Percentiles rank a stretch among this genome's conserved stretches.
Conservation (phyloP, 306 rosid species). For the Acacia acuminata region DNA sequence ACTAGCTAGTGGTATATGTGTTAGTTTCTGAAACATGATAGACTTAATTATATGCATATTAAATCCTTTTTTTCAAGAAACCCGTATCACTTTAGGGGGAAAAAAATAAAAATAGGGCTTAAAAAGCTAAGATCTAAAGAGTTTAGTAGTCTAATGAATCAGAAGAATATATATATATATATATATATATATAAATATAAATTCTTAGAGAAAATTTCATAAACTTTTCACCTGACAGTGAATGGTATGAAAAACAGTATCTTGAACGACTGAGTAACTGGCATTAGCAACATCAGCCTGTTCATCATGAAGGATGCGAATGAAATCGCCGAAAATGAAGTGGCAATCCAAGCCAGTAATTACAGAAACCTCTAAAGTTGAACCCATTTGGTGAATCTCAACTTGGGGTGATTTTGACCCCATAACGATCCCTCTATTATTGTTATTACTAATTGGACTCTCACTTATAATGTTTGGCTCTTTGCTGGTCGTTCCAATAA, state of each 20-base stretch:
- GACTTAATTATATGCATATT: not conserved
- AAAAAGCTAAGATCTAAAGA: not conserved
- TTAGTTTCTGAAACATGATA: not conserved
- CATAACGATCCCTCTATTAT: not conserved
- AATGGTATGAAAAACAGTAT: conserved; percentile 51
- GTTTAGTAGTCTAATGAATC: not conserved
- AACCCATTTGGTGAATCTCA: conserved; percentile 50
- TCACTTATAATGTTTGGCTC: not conserved
- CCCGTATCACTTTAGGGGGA: not conserved
- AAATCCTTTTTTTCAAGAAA: not conserved
- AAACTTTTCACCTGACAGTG: conserved; percentile 46
- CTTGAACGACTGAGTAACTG: conserved; percentile 43
- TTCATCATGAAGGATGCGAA: conserved; percentile 56
- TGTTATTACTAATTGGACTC: not conserved
- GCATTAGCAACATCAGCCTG: conserved; percentile 59
- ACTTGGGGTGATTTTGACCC: conserved; percentile 39
- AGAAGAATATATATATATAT: not conserved
- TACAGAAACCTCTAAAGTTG: conserved; percentile 44
- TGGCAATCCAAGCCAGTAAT: conserved; percentile 54
- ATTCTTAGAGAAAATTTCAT: not conserved
- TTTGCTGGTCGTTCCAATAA: conserved; percentile 21
- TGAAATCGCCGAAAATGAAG: conserved; percentile 42
- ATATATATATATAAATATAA: too few relatives aligned
- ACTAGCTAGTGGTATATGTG: not conserved
- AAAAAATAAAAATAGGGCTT: not conserved